A percentile compares a stretch with the other conserved stretches of the same genome.
These are phyloP conservation scores for Talaromyces islandicus DNA, from an alignment of 2,329 filamentous ascomycete genomes.

Conservation along the genomic window DNA sequence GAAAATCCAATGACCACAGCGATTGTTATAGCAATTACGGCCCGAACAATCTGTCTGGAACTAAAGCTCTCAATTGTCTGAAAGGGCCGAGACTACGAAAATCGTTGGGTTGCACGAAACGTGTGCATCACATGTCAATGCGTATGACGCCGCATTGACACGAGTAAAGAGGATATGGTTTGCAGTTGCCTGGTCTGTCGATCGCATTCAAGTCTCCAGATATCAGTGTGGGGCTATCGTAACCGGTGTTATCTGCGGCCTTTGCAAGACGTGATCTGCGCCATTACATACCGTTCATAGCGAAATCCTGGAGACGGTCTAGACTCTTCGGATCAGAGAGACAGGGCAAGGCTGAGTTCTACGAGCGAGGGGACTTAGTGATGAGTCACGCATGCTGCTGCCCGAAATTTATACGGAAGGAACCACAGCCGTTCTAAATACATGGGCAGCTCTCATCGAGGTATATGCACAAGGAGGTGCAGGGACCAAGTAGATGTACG, in stretches of 20 bases:
- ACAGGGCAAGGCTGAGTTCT: background rate
- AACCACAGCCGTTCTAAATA: too few relatives aligned
- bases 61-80: background rate
- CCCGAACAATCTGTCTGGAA: too few relatives aligned
- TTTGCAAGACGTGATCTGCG: background rate
- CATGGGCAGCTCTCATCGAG: background rate
- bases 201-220: background rate
- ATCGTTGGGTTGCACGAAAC: background rate
- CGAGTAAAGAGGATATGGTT: background rate
- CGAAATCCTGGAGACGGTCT: background rate
- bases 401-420: background rate
- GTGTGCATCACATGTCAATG: background rate
- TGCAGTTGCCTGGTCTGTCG: background rate
- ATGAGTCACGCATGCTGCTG: background rate
- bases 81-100: background rate
- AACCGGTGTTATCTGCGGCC: background rate
- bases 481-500: background rate
- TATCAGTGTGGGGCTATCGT: background rate
- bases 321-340: background rate
- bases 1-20: background rate
- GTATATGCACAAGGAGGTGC: too few relatives aligned
- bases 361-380: background rate
- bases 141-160: background rate
- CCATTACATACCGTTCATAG: background rate
- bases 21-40: background rate